These are phyloP conservation scores for Rhytidiadelphus loreus DNA, from an alignment of 225 moss, liverwort and hornwort genomes.

Conservation along the genomic window DNA sequence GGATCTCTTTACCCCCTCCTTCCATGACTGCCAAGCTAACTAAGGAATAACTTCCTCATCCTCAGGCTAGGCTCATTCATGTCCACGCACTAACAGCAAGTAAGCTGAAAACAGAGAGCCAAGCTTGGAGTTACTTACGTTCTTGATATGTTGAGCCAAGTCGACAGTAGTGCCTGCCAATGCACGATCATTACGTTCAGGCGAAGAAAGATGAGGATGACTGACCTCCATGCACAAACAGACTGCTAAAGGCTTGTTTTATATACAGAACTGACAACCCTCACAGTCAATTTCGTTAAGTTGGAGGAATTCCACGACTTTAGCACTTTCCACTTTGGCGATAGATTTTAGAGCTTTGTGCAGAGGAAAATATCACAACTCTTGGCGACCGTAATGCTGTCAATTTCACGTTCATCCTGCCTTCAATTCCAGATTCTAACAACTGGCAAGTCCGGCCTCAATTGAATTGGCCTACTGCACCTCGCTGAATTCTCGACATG, in stretches of 20 bases:
- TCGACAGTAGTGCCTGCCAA: conserved; percentile 71
- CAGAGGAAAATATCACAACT: background rate
- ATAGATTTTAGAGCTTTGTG: background rate
- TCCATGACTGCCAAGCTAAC: background rate
- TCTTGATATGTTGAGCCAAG: conserved; percentile 41
- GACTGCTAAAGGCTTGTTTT: background rate
- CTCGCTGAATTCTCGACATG: background rate
- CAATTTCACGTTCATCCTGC: background rate
- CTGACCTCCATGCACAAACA: background rate
- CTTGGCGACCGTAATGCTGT: background rate
- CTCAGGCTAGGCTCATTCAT: background rate
- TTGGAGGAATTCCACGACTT: background rate
- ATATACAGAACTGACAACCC: background rate
- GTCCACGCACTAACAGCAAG: background rate
- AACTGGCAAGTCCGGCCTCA: background rate
- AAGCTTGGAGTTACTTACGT: conserved; percentile 28
- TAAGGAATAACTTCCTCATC: background rate
- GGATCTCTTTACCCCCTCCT: background rate
- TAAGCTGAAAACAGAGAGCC: background rate
- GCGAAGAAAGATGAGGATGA: background rate
- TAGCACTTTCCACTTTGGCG: background rate
- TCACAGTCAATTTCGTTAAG: background rate
- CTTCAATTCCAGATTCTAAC: background rate
- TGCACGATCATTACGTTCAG: background rate
- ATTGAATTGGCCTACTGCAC: background rate